These are phyloP conservation scores for Suhomyces xylopsoci DNA, from an alignment of 805 yeast genomes.

Conservation along the genomic window DNA sequence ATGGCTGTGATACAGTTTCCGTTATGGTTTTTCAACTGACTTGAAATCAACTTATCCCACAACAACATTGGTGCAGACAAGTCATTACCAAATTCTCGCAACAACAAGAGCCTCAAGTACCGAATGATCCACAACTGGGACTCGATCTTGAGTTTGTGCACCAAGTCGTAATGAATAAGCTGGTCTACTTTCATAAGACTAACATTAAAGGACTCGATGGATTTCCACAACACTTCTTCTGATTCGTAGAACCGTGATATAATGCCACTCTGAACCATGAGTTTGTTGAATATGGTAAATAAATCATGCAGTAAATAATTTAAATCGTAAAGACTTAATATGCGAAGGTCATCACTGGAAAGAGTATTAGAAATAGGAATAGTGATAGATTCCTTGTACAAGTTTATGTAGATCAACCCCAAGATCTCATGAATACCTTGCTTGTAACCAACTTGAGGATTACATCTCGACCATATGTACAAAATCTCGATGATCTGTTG, in stretches of 20 bases:
- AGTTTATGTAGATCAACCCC: constrained; percentile 45
- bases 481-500: constrained; percentile 40
- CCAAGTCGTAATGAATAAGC: constrained; percentile 42
- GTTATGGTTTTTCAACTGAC: constrained; percentile 8
- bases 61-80: constrained; percentile 31
- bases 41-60: constrained; percentile 50
- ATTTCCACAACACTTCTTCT: constrained; percentile 41
- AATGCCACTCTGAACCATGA: constrained; percentile 41
- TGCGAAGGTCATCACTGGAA: constrained; percentile 27
- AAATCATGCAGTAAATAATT: constrained; percentile 41
- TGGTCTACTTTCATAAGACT: constrained; percentile 50
- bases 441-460: constrained; percentile 40
- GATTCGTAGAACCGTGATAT: constrained; percentile 30
- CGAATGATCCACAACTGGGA: constrained; percentile 56
- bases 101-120: constrained; percentile 44
- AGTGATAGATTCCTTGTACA: constrained; percentile 33
- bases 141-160: constrained; percentile 44
- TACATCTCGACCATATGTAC: constrained; percentile 49
- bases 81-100: constrained; percentile 47
- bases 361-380: constrained; percentile 12
- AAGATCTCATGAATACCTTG: constrained; percentile 56
- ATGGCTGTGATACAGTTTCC: constrained; percentile 18
- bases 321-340: constrained; percentile 38
- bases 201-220: constrained; percentile 48
- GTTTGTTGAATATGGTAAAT: constrained; percentile 41